phyloP scores from a whole-genome alignment of 1,139 yeast genomes.

The Suhomyces bolitotheri region DNA sequence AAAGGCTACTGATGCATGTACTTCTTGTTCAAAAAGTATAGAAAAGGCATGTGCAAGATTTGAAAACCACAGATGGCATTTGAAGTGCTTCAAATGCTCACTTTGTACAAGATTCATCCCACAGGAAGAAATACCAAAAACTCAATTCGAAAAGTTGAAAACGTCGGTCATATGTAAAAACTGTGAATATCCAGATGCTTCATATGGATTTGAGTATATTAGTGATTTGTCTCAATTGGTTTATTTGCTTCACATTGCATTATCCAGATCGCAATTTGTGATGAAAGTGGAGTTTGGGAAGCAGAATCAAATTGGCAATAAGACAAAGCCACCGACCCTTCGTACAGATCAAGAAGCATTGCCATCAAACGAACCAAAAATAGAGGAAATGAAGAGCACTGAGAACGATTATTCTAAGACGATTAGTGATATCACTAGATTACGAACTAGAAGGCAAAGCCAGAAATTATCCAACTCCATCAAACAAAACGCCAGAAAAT shows the following conservation, averaged over 20 bases:
- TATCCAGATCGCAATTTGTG: slow-evolving; percentile 73
- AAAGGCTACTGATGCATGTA: slow-evolving; percentile 78
- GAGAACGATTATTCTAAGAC: slow-evolving; percentile 63
- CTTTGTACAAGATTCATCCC: slow-evolving; percentile 46
- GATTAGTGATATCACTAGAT: slow-evolving; percentile 71
- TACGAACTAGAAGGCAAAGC: slow-evolving; percentile 73
- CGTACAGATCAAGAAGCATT: slow-evolving; percentile 9
- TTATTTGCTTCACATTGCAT: slow-evolving; percentile 78
- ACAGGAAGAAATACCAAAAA: slow-evolving; percentile 33
- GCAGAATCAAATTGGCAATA: background rate
- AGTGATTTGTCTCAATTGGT: slow-evolving; percentile 72
- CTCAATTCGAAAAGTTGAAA: slow-evolving; percentile 27
- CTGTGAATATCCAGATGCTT: slow-evolving; percentile 51
- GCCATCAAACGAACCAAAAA: slow-evolving; percentile 5
- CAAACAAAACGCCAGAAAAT: slow-evolving; percentile 49
- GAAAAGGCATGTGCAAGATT: slow-evolving; percentile 76
- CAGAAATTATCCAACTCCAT: slow-evolving; percentile 59
- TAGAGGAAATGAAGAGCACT: slow-evolving; percentile 21
- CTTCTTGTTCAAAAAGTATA: slow-evolving; percentile 67
- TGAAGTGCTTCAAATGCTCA: slow-evolving; percentile 66
- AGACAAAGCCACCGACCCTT: slow-evolving; percentile 8
- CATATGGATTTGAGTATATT: slow-evolving; percentile 63
- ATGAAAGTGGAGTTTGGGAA: slow-evolving; percentile 38
- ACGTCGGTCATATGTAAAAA: slow-evolving; percentile 52
- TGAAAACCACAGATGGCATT: slow-evolving; percentile 77